A percentile compares a stretch with the other conserved stretches of the same genome.
phyloP scores from a whole-genome alignment of 2,329 filamentous ascomycete species.

The Onygenales sp. region DNA sequence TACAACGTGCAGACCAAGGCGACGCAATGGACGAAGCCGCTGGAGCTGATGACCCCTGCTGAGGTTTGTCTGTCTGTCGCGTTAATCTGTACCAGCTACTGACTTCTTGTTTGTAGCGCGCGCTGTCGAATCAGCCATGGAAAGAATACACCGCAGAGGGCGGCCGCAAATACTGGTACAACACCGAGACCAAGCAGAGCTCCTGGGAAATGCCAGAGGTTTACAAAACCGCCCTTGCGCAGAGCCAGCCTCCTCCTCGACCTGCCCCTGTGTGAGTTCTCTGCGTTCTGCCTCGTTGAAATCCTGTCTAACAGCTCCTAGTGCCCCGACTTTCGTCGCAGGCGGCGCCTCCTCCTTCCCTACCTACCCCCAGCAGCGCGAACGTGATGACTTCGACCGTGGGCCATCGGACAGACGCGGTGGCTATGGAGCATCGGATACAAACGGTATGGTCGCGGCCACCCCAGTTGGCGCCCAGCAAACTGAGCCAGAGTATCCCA shows the following conservation, averaged over 20 bases:
- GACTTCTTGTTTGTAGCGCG: constrained; percentile 48
- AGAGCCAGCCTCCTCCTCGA: constrained; percentile 33
- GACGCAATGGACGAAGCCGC: constrained; percentile 91
- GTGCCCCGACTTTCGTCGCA: constrained; percentile 48
- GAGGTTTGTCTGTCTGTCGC: constrained; percentile 50
- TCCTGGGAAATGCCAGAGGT: constrained; percentile 88
- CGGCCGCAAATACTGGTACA: constrained; percentile 91
- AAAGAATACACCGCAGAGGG: constrained; percentile 83
- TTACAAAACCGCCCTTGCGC: constrained; percentile 65
- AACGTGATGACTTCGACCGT: constrained; percentile 41
- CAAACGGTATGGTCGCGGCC: constrained; percentile 30
- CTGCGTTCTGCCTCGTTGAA: constrained; percentile 2
- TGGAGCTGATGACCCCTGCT: constrained; percentile 72
- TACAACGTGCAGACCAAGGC: constrained; percentile 78
- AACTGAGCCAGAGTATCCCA: constrained; percentile 67
- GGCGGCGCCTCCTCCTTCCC: constrained; percentile 42
- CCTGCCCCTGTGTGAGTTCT: constrained; percentile 38
- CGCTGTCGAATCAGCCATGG: constrained; percentile 76
- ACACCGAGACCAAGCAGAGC: constrained; percentile 82
- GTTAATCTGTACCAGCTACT: constrained; percentile 9
- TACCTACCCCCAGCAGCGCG: constrained; percentile 30
- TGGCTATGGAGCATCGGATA: constrained; percentile 34
- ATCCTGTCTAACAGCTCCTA: constrained; percentile 29
- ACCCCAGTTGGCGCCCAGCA: constrained; percentile 30
- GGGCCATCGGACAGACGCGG: constrained; percentile 38